Evolutionary conservation across 2,329 filamentous ascomycete species (phyloP).

Genomic region (Fusarium sp.): DNA sequence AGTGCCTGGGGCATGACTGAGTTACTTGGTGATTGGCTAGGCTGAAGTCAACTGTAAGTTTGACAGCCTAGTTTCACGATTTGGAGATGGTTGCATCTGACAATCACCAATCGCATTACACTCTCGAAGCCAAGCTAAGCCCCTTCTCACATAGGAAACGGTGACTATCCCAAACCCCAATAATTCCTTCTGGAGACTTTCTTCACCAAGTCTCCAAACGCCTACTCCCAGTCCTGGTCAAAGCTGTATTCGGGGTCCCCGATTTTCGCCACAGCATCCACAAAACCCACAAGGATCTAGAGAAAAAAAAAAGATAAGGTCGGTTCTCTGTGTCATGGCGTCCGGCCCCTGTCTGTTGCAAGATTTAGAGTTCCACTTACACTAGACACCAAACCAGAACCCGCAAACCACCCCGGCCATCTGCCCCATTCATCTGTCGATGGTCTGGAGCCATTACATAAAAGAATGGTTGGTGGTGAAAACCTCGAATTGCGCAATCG

Average conservation of each 20-base stretch:
- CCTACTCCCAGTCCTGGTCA: not conserved
- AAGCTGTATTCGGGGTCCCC: not conserved
- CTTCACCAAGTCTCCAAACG: not conserved
- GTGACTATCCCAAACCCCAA: not conserved
- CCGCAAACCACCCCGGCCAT: conserved; percentile 1
- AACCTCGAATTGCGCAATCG: conserved; percentile 42
- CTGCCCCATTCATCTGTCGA: conserved; percentile 25
- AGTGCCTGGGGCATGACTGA: not conserved
- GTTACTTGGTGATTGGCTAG: not conserved
- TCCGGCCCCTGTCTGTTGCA: not conserved
- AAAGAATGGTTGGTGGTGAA: conserved; percentile 18
- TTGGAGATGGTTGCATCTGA: too few relatives aligned
- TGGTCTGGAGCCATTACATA: conserved; percentile 11
- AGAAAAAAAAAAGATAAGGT: not conserved
- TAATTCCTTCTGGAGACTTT: not conserved
- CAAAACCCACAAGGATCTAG: not conserved
- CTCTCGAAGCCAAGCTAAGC: not conserved
- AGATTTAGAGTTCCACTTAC: conserved; percentile 9
- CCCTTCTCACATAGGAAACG: not conserved
- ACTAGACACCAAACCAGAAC: not conserved
- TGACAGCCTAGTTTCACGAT: not conserved
- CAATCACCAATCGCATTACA: not conserved
- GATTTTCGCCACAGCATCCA: not conserved
- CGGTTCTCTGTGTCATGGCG: not conserved
- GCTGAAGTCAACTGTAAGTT: not conserved